Base-by-base conservation (phyloP, 2,329 filamentous ascomycete genomes). In the Colletotrichum tropicale region DNA sequence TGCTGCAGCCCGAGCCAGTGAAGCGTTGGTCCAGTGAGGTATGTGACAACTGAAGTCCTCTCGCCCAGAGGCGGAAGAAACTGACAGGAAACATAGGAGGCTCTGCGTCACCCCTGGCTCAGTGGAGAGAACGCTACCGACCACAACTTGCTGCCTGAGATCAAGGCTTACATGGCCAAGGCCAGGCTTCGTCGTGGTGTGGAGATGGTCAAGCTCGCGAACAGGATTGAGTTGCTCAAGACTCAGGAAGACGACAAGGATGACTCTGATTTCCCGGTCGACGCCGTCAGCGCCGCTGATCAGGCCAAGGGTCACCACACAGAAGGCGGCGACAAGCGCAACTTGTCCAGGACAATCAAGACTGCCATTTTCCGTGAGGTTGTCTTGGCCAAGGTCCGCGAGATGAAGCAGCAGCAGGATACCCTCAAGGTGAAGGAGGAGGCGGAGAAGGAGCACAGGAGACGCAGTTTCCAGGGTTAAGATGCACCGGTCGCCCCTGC, bases 141-240 rank as follows among this genome's bases (percentile, higher is more conserved):
- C 86, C 96, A 98, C 91, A 96, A 99, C 89, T 91, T 99, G 91
- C 88, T 99, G 85, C 97, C 97, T 79, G 97, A 99, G 88, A 98
- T 99, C 89, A 95, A 94, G 86, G 94, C 96, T 68, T 98, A 97
- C 88, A 95, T 98, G 86, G 94, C 96, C 78, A 96, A 96, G 86
- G 95, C 95, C 73, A 95, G 96, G 77, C 94, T 99, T 80, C 94
- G 94, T 85, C 94, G 96, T 78, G 96, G 96, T 81, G 98, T 99
- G 87, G 95, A 98, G 86, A 93, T 98, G 82, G 94, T 98, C 89
- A 98, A 98, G 87, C 92, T 99, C 70, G 93, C 95, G 78, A 98
- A 98, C 87, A 95, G 96, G 78, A 98, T 99, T 87, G 95, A 98
- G 84, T 91, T 94, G 36, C 93, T 99, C 87, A 98, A 96, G 87